phyloP scores from a whole-genome alignment of 306 rosid genomes.

The Pterocarpus santalinus region DNA sequence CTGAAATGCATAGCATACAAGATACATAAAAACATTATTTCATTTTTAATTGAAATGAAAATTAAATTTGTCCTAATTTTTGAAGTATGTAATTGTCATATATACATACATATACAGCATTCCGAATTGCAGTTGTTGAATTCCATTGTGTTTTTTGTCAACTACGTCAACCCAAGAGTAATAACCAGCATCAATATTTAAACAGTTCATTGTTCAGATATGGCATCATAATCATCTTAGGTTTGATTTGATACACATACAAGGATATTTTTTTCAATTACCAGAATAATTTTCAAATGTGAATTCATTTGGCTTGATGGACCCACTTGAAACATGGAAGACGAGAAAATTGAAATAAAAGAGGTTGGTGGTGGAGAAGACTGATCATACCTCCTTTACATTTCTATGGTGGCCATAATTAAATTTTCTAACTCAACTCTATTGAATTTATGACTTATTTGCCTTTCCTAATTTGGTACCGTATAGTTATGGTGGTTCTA shows the following conservation, averaged over 20 bases:
- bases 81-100: no score
- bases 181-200: neutral
- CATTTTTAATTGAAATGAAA: no score
- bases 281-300: neutral
- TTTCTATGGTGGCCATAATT: neutral
- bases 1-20: no score
- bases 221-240: neutral
- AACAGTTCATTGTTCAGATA: neutral
- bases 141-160: neutral
- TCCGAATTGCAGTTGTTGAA: neutral
- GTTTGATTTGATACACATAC: neutral
- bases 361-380: constrained; percentile 32
- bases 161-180: neutral
- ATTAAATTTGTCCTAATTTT: no score
- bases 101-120: no score
- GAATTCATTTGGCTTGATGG: neutral
- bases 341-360: constrained; percentile 15
- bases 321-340: neutral
- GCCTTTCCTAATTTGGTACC: neutral
- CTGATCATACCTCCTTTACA: neutral
- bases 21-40: no score
- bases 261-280: neutral
- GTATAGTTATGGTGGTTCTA: neutral
- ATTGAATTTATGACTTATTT: neutral
- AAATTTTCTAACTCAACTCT: neutral